Percentiles rank a stretch among this genome's conserved stretches.
Conservation (phyloP, 2,329 filamentous ascomycete species). For the Myriosclerotinia scirpicola region DNA sequence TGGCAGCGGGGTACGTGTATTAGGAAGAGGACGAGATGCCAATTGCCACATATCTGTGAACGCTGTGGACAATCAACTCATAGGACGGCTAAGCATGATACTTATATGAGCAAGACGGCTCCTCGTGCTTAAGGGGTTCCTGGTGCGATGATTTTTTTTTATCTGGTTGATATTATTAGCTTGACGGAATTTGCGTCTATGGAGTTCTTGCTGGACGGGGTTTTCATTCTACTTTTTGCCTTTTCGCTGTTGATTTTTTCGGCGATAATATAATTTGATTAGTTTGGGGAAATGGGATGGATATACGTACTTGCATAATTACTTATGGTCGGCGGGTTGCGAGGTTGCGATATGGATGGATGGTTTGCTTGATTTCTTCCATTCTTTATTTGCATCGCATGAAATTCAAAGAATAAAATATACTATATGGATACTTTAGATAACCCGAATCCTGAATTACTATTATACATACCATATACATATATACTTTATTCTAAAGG, state of each 20-base stretch:
- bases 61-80: constrained; percentile 8
- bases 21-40: constrained; percentile 1
- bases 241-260: not conserved
- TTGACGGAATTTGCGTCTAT: not conserved
- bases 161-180: not conserved
- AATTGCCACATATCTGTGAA: constrained; percentile 10
- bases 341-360: too few species aligned
- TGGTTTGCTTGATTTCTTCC: too few species aligned
- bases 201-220: not conserved
- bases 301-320: too few species aligned
- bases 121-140: not conserved
- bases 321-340: too few species aligned
- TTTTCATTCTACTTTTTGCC: not conserved
- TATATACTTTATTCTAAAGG: too few species aligned
- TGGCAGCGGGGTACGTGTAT: constrained; percentile 11
- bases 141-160: not conserved
- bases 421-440: too few species aligned
- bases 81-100: constrained; percentile 16
- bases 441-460: too few species aligned
- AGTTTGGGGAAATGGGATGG: too few species aligned
- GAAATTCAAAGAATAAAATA: too few species aligned
- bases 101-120: constrained; percentile 17
- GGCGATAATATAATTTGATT: not conserved
- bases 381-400: too few species aligned
- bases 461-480: too few species aligned